These are phyloP conservation scores for Pseudodiploospora longispora DNA, from an alignment of 2,329 filamentous ascomycete species.

Conservation along the genomic window DNA sequence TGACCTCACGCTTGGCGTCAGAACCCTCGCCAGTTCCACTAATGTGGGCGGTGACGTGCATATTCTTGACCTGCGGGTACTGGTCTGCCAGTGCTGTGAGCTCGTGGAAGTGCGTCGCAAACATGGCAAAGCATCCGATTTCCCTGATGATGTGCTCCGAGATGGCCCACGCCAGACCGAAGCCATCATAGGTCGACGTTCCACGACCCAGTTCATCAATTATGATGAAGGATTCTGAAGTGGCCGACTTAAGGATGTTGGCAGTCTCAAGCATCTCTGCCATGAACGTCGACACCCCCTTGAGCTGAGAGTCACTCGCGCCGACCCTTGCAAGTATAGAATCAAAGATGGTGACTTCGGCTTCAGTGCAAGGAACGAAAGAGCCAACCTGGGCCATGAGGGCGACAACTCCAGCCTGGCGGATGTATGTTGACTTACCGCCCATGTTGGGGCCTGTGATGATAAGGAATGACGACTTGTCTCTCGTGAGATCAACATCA, in stretches of 20 bases:
- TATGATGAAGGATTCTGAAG: constrained; percentile 91
- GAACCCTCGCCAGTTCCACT: constrained; percentile 37
- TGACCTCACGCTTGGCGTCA: constrained; percentile 69
- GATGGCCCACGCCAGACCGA: constrained; percentile 98
- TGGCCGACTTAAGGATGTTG: constrained; percentile 96
- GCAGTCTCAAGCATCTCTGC: constrained; percentile 98
- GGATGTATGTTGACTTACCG: constrained; percentile 96
- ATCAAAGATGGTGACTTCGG: constrained; percentile 92
- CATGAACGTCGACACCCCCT: constrained; percentile 98
- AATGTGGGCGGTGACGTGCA: constrained; percentile 95
- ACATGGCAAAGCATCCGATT: constrained; percentile 88
- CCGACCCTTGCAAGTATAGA: constrained; percentile 94
- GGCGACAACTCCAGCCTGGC: constrained; percentile 92
- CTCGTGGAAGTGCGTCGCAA: constrained; percentile 98
- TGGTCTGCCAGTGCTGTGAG: constrained; percentile 83
- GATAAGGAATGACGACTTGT: constrained; percentile 81
- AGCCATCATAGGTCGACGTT: constrained; percentile 96
- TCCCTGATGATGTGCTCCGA: constrained; percentile 95
- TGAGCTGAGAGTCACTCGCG: constrained; percentile 91
- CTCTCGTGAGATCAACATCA: constrained; percentile 74
- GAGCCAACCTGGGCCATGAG: constrained; percentile 96
- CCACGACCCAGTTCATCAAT: constrained; percentile 96
- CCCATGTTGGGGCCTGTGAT: constrained; percentile 99
- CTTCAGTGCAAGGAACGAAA: constrained; percentile 86
- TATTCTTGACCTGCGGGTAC: constrained; percentile 79